phyloP scores from a whole-genome alignment of 108 stramenopile genomes.

The Cyclotella atomus region DNA sequence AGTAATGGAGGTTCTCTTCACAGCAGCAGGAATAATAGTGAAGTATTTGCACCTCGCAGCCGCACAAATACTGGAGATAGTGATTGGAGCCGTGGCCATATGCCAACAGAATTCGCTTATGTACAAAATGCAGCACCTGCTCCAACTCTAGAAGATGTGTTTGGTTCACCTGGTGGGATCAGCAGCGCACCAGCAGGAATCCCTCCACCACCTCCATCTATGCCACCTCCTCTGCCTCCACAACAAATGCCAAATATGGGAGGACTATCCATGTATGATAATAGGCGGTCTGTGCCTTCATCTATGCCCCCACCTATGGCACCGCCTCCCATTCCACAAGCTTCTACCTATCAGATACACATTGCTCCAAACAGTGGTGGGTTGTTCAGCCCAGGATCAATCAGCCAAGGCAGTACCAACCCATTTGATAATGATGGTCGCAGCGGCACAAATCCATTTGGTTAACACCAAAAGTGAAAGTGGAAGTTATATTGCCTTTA shows the following conservation, averaged over 20 bases:
- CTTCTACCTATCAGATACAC: background rate
- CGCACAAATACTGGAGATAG: conserved; percentile 33
- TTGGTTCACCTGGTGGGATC: conserved; percentile 4
- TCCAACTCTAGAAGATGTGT: conserved; percentile 45
- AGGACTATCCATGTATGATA: conserved; percentile 39
- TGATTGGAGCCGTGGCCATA: background rate
- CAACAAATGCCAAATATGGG: conserved; percentile 3
- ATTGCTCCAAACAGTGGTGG: background rate
- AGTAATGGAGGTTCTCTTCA: background rate
- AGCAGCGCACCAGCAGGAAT: conserved; percentile 22
- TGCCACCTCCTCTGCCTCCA: conserved; percentile 49
- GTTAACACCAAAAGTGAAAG: too few relatives aligned
- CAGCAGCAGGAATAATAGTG: conserved; percentile 12
- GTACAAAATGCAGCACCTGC: conserved; percentile 37
- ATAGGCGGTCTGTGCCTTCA: too few relatives aligned
- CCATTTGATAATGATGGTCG: conserved; percentile 29
- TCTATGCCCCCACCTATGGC: too few relatives aligned
- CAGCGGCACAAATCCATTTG: too few relatives aligned
- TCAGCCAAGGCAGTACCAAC: conserved; percentile 16
- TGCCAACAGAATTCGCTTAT: background rate
- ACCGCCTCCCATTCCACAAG: background rate
- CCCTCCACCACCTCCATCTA: conserved; percentile 49
- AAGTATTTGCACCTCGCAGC: conserved; percentile 11
- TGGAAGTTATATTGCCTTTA: too few relatives aligned
- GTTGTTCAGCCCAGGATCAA: background rate